Conservation (phyloP, 1,284 basidiomycete species). For the Puccinia triticina region DNA sequence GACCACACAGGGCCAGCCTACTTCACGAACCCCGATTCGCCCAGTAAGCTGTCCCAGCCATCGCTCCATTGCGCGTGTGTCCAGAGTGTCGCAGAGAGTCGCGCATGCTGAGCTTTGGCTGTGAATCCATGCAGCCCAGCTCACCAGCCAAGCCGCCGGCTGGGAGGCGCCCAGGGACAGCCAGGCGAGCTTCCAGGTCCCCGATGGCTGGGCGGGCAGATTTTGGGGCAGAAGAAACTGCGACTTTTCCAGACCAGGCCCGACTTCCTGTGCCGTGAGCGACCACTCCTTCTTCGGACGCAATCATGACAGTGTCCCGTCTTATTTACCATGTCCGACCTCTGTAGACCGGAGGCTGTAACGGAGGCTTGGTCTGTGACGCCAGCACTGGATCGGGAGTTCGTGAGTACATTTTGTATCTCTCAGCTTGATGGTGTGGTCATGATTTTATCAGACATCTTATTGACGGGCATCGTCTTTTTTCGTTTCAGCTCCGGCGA, state of each 20-base stretch:
- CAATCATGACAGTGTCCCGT: too few species aligned
- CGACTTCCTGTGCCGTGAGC: conserved; percentile 48
- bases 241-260: conserved; percentile 51
- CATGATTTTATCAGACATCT: too few species aligned
- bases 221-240: conserved; percentile 53
- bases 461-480: too few species aligned
- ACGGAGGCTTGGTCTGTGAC: conserved; percentile 52
- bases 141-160: conserved; percentile 36
- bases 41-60: neutral
- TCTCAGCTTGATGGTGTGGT: too few species aligned
- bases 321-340: too few species aligned
- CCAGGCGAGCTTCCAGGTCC: conserved; percentile 37
- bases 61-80: neutral
- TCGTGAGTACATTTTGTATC: too few species aligned
- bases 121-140: neutral
- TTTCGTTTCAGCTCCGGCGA: conserved; percentile 54
- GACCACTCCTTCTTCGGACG: too few species aligned
- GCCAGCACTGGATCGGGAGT: conserved; percentile 25
- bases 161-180: conserved; percentile 32
- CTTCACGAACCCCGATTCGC: conserved; percentile 46
- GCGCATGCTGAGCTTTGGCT: too few species aligned
- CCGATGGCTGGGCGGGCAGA: conserved; percentile 52
- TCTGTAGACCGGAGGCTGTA: conserved; percentile 52
- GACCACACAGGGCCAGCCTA: conserved; percentile 37
- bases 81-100: neutral